Evolutionary conservation across 768 basidiomycete genomes (phyloP), one percentile per base, ranked within the genome.

Genomic region (Lanmaoa rubissima): DNA sequence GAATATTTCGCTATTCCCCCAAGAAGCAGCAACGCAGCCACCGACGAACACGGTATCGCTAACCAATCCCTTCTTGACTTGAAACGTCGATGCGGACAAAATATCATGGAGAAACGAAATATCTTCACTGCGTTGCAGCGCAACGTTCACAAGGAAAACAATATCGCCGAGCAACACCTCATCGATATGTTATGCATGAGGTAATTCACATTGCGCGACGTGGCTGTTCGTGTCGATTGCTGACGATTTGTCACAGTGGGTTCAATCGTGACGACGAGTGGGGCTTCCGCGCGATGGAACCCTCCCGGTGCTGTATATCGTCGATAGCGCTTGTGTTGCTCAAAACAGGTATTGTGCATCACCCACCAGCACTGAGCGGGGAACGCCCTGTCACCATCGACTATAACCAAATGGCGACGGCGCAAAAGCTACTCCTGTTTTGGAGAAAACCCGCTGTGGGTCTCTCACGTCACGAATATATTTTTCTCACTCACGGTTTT

Each of bases 101-200:
- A 87, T 65, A 80, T 99, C 59, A 88, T 96, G 72, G 88, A 90
- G 55, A 90, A 92, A 73, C 82, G 82, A 68, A 92, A 88, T 73
- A 97, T 99, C 67, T 99, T 99, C 72, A 96, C 96, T 3, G 97
- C 97, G 40, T 78, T 99, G 54, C 96, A 99, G 79, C 82, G 97
- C 65, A 99, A 99, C 74, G 96, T 98, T 61, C 96, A 96, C 76
- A 96, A 96, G 79, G 96, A 98, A 77, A 98, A 98, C 70, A 98
- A 99, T 72, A 81, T 97, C 52, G 97, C 97, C 17, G 97, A 99
- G 75, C 96, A 98, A 75, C 97, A 99, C 76, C 78, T 99, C 65
- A 99, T 99, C 74, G 97, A 98, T 75, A 99, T 99, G 97, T 80
- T 99, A 60, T 98, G 96, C 77, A 97, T 98, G 93, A 97, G 94